Conservation (phyloP, 345 rosid species). For the Laguncularia racemosa region DNA sequence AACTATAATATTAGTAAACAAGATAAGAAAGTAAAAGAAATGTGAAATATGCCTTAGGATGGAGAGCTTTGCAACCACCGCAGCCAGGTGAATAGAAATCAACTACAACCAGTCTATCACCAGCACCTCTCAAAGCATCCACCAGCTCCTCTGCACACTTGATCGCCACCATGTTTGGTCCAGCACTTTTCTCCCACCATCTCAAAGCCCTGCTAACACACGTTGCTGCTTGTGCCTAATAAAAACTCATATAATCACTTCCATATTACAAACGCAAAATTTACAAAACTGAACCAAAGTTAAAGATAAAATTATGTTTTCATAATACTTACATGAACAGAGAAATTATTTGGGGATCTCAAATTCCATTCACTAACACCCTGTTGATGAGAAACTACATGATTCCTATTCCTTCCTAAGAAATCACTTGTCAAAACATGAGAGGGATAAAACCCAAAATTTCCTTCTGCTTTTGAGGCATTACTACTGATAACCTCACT, state of each 20-base stretch:
- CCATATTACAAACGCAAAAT: neutral
- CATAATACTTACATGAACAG: conserved; percentile 31
- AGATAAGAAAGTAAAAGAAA: neutral
- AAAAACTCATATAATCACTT: neutral
- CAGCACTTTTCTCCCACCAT: conserved; percentile 74
- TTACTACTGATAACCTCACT: conserved; percentile 1
- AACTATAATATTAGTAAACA: neutral
- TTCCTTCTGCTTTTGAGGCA: conserved; percentile 12
- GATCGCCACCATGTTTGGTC: conserved; percentile 61
- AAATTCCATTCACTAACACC: conserved; percentile 16
- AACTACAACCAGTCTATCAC: conserved; percentile 53
- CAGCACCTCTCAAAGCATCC: conserved; percentile 41
- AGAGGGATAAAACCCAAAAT: conserved; percentile 18
- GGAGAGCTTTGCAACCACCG: conserved; percentile 84
- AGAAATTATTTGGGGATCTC: conserved; percentile 18
- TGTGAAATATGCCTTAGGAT: conserved; percentile 46
- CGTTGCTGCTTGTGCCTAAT: conserved; percentile 32
- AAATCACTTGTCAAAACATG: conserved; percentile 25
- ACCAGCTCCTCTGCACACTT: conserved; percentile 58
- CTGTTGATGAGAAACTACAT: conserved; percentile 24
- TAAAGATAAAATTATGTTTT: no score
- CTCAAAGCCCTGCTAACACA: conserved; percentile 43
- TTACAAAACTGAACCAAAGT: neutral
- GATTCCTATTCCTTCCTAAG: conserved; percentile 25
- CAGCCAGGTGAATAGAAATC: conserved; percentile 78